Base-by-base conservation (phyloP, 2,329 filamentous ascomycete genomes). In the Monilinia aucupariae region DNA sequence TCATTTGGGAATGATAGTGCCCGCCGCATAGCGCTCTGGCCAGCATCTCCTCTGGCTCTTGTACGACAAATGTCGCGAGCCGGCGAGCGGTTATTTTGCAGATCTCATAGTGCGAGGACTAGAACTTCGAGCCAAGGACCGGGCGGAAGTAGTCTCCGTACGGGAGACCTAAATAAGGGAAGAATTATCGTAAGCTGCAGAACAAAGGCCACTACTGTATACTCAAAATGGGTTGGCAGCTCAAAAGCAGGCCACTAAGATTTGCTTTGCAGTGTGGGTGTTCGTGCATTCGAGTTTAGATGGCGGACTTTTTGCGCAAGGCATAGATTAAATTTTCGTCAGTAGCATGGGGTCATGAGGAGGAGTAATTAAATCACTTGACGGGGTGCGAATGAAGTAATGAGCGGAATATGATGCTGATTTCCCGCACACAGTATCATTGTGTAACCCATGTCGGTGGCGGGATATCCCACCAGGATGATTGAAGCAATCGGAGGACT, bases 391-490 rank as follows among this genome's bases (percentile, higher is more conserved):
- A 7, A 61, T 8, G 13, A 25, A 58, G 27, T 15, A 58, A 58
- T 58, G 30, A n/a, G n/a, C n/a, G n/a, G 4, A 12, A 47, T 54
- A 30, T 54, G 6, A 30, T 30, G 3, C 27, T 54, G 49, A 32
- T n/a, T 25, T 43, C 4, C 41, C 17, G 15, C 49, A 43, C 27
- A 55, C 2, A 17, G 34, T 43, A 27, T 61, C 50, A 54, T 54
- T 55, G 59, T 61, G 59, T 61, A 30, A 61, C 59, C 30, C 50
- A 61, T 55, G 59, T 27, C 20, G 59, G 59, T 61, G 59, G 59
- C 59, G 55, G 59, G 20, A 34, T 41, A 54, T 54, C 52, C 52
- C 27, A 41, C 37, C 41, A n/a, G 52, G 52, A 30, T 54, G 27
- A 30, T 55, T 55, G 49, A n/a, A 17, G 49, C 39, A 51, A n/a